These are phyloP conservation scores for Syzygium malaccense DNA, from an alignment of 441 rosid genomes.

Conservation along the genomic window DNA sequence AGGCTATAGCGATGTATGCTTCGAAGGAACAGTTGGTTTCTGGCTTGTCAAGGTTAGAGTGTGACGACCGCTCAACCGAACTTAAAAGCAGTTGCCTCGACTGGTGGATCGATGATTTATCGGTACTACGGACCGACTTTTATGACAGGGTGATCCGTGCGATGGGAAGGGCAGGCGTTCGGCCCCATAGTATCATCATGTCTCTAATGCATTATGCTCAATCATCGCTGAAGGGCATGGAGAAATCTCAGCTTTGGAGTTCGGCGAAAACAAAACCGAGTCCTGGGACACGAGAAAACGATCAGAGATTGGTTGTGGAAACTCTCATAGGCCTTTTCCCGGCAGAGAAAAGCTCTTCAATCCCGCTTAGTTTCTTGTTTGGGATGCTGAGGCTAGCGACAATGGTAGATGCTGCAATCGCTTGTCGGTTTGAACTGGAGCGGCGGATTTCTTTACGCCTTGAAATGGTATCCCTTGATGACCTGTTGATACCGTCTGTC, in stretches of 20 bases:
- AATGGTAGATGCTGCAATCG: slow-evolving; percentile 35
- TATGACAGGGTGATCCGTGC: slow-evolving; percentile 49
- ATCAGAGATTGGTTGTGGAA: slow-evolving; percentile 54
- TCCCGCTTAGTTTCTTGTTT: slow-evolving; percentile 59
- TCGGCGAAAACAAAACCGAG: slow-evolving; percentile 26
- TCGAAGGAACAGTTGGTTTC: slow-evolving; percentile 73
- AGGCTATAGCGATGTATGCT: slow-evolving; percentile 70
- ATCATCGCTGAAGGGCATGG: slow-evolving; percentile 45
- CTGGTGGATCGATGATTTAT: slow-evolving; percentile 84
- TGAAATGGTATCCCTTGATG: slow-evolving; percentile 63
- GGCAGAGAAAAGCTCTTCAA: slow-evolving; percentile 28
- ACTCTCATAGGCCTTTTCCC: slow-evolving; percentile 61
- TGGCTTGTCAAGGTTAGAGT: slow-evolving; percentile 44
- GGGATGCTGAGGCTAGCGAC: slow-evolving; percentile 69
- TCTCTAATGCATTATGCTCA: slow-evolving; percentile 82
- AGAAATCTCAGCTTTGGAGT: slow-evolving; percentile 44
- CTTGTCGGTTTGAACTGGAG: slow-evolving; percentile 70
- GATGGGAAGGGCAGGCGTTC: slow-evolving; percentile 51
- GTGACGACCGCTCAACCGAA: slow-evolving; percentile 38
- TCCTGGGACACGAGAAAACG: slow-evolving; percentile 18
- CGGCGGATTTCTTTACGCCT: slow-evolving; percentile 49
- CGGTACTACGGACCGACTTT: slow-evolving; percentile 44
- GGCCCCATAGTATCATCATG: slow-evolving; percentile 42
- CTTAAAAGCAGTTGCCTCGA: slow-evolving; percentile 47
- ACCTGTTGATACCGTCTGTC: slow-evolving; percentile 76